Conservation (phyloP, 2,329 filamentous ascomycete species). For the Cytospora paraplurivora region DNA sequence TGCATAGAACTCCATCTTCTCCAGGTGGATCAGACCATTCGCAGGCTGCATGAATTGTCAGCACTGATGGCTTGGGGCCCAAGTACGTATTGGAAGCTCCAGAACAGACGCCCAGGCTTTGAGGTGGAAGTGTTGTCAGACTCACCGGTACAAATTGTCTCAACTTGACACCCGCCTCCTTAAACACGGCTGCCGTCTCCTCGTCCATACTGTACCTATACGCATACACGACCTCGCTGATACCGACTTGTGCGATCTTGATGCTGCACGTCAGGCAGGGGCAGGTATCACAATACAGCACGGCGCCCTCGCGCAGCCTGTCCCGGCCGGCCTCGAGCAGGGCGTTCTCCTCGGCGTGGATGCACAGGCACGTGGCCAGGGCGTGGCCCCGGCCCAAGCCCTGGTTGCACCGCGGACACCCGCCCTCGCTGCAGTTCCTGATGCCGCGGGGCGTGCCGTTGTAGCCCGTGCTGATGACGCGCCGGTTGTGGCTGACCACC, state of each 20-base stretch:
- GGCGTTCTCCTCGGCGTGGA: slow-evolving; percentile 98
- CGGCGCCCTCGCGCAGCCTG: slow-evolving; percentile 77
- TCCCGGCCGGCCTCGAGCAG: slow-evolving; percentile 92
- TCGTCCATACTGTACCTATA: slow-evolving; percentile 94
- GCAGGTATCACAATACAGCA: slow-evolving; percentile 94
- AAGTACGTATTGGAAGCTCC: neutral
- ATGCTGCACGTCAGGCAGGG: slow-evolving; percentile 97
- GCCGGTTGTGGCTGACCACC: slow-evolving; percentile 75
- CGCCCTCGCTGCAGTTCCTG: slow-evolving; percentile 88
- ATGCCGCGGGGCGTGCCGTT: slow-evolving; percentile 94
- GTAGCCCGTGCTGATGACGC: slow-evolving; percentile 91
- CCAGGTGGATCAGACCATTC: slow-evolving; percentile 65
- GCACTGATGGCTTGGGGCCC: neutral
- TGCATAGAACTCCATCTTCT: slow-evolving; percentile 48
- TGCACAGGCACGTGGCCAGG: slow-evolving; percentile 85
- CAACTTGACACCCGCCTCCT: slow-evolving; percentile 79
- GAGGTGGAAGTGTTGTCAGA: slow-evolving; percentile 31
- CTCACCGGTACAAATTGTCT: slow-evolving; percentile 85
- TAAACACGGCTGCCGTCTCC: slow-evolving; percentile 78
- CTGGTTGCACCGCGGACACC: slow-evolving; percentile 84
- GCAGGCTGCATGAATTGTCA: slow-evolving; percentile 50
- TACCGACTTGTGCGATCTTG: slow-evolving; percentile 97
- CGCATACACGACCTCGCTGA: slow-evolving; percentile 92
- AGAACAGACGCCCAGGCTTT: slow-evolving; percentile 6
- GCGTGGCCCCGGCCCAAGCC: slow-evolving; percentile 69